A percentile compares a stretch with the other conserved stretches of the same genome.
Evolutionary conservation across 352 stramenopile genomes (phyloP).

Genomic region (Phytophthora pinifolia): DNA sequence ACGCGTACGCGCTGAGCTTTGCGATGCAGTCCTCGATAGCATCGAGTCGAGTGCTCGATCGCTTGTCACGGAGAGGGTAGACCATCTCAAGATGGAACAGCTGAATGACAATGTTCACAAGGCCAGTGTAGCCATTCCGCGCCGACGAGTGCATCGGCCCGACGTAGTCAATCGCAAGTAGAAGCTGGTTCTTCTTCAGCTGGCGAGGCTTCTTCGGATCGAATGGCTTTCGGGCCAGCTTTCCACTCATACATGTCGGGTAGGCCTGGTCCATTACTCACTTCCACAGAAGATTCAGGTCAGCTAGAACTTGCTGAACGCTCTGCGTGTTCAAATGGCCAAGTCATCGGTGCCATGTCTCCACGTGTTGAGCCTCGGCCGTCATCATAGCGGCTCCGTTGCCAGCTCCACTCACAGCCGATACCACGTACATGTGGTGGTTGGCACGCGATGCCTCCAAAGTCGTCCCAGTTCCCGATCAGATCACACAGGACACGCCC

Average conservation of each 20-base stretch:
- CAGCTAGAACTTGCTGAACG: conserved; percentile 1
- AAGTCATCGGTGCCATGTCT: conserved; percentile 3
- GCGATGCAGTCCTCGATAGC: conserved; percentile 4
- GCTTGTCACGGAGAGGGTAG: conserved; percentile 7
- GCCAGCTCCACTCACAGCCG: not conserved
- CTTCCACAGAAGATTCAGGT: not conserved
- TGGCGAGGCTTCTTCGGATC: not conserved
- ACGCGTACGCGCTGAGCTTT: conserved; percentile 7
- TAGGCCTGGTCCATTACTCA: not conserved
- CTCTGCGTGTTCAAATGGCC: conserved; percentile 9
- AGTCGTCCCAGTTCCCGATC: not conserved
- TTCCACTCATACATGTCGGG: conserved; percentile 9
- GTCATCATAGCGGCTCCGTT: not conserved
- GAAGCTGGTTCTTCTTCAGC: conserved; percentile 11
- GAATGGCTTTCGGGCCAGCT: conserved; percentile 2
- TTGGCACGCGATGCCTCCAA: not conserved
- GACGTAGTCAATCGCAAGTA: conserved; percentile 12
- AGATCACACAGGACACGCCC: no score
- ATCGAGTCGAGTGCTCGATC: not conserved
- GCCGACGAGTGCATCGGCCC: conserved; percentile 5
- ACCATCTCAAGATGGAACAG: conserved; percentile 9
- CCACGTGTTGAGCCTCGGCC: not conserved
- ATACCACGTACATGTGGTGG: conserved; percentile 6
- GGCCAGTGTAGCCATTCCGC: not conserved
- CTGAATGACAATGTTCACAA: conserved; percentile 1